These are phyloP conservation scores for Serendipita sp. DNA, from an alignment of 768 basidiomycete genomes.

Conservation along the genomic window DNA sequence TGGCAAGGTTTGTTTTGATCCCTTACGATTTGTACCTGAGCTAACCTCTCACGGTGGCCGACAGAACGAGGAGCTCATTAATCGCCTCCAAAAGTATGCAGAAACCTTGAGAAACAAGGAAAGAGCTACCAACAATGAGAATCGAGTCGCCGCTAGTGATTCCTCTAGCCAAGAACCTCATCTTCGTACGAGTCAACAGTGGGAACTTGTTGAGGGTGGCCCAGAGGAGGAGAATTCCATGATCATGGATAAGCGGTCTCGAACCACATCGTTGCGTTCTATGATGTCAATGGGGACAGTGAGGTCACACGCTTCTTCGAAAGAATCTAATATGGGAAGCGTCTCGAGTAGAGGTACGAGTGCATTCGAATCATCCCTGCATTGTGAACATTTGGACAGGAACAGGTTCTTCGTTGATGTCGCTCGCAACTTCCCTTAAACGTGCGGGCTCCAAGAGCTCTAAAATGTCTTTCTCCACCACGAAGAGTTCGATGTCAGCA, in stretches of 20 bases:
- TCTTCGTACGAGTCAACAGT: slow-evolving; percentile 59
- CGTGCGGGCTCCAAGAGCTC: slow-evolving; percentile 28
- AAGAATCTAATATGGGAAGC: neutral
- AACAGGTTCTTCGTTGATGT: slow-evolving; percentile 46
- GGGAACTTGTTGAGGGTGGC: slow-evolving; percentile 62
- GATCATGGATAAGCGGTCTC: neutral
- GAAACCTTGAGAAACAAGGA: slow-evolving; percentile 34
- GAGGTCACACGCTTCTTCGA: neutral
- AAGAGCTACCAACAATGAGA: slow-evolving; percentile 15
- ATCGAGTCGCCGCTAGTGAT: neutral
- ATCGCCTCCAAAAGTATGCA: slow-evolving; percentile 53
- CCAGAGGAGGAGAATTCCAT: slow-evolving; percentile 28
- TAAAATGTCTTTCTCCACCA: slow-evolving; percentile 12
- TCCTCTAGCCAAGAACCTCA: slow-evolving; percentile 7
- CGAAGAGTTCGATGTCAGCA: neutral
- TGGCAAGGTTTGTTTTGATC: slow-evolving; percentile 33
- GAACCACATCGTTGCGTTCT: neutral
- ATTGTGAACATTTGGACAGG: neutral
- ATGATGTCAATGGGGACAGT: slow-evolving; percentile 1
- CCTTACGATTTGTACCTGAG: neutral
- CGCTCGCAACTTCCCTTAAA: slow-evolving; percentile 61
- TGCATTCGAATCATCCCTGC: neutral
- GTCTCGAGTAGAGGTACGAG: neutral
- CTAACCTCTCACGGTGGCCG: neutral
- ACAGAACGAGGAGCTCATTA: slow-evolving; percentile 50